Evolutionary conservation across 1,284 basidiomycete species (phyloP), one percentile per base, ranked within the genome.

Genomic region (Ceratobasidium sp.): DNA sequence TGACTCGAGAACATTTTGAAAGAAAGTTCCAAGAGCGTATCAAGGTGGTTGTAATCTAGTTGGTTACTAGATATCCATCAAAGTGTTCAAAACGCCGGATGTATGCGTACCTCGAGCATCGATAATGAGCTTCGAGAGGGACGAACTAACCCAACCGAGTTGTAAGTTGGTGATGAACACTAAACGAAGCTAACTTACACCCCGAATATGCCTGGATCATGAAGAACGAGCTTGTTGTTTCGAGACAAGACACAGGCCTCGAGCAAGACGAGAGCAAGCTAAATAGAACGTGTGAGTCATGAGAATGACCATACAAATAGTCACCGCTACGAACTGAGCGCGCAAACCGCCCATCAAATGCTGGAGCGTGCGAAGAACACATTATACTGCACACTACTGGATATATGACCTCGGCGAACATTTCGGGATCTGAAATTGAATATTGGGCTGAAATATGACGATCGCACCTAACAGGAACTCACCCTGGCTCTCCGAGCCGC

Each of bases 101-200:
- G 69, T 71, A 71, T 71, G 69, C 69, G 69, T 23, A 60, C 69
- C 57, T 60, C 60, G 59, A 36, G 69, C 69, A 30, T 71, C 55
- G 16, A 71, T 60, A 41, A 71, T 60, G 46, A 71, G 57, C n/a
- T 71, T 60, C 14, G 69, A 48, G 6, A 71, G 46, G 16, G 57
- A 21, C 8, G 26, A 12, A n/a, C 69, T 71, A 41, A 8, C 3
- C 8, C 21, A 39, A 53, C 9, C 1, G 1, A 45, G 26, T 23
- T 10, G 53, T 71, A 34, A 71, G 55, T 57, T 6, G n/a, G 16
- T 16, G 3, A 3, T 12, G 28, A 8, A 2, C 21, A 9, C 30
- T 0, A 43, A 23, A 21, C 32, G 14, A 5, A 41, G 21, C 3
- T 6, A 5, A 60, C 69, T 21, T 50, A 71, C 69, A 36, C 34